Evolutionary conservation across 2,329 filamentous ascomycete genomes (phyloP), one percentile per base, ranked within the genome.

Genomic region (Pseudogymnoascus sp.): DNA sequence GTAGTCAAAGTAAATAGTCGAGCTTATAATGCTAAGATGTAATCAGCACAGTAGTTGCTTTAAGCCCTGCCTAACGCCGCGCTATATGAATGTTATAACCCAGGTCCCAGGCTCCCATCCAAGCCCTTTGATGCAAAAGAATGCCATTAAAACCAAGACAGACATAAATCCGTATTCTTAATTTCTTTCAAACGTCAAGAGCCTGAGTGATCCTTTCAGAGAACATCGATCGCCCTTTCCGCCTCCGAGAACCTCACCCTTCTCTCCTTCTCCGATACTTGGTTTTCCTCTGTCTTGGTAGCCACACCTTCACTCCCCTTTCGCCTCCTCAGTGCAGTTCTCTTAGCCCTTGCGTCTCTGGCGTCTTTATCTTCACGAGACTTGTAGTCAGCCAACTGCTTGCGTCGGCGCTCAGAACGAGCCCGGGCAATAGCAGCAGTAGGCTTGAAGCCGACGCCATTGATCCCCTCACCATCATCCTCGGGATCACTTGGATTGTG

Each of bases 401-500:
- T 81, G 64, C 78, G 79, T 42, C 85, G 78, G 70, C 82, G 84
- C 73, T 83, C 78, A 1, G 80, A 76, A 17, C 85, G 79, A 4
- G 81, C 80, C 64, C 84, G 80, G 6, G 84, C 85, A 50, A 87
- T 77, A 19, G 83, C 84, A 5, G 85, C 78, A 0, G 84, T 87
- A 1, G 86, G 85, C 68, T 80, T 84, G 75, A 88, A 88, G 0
- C 86, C 86, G 65, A 88, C 84, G 4, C 86, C 86, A 71, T 88
- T 87, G 69, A 88, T 84, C 21, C 86, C 86, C 3, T 82, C 83
- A 61, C 86, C 86, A 69, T 88, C 86, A 69, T 88, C 86, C 66
- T 88, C 85, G 66, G 82, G 79, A 70, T 88, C 86, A 42, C 84
- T 78, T 0, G 84, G 83, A 68, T 87, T 82, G 72, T 87, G 86